phyloP scores from a whole-genome alignment of 2,329 filamentous ascomycete genomes.

The Sporothrix protearum region DNA sequence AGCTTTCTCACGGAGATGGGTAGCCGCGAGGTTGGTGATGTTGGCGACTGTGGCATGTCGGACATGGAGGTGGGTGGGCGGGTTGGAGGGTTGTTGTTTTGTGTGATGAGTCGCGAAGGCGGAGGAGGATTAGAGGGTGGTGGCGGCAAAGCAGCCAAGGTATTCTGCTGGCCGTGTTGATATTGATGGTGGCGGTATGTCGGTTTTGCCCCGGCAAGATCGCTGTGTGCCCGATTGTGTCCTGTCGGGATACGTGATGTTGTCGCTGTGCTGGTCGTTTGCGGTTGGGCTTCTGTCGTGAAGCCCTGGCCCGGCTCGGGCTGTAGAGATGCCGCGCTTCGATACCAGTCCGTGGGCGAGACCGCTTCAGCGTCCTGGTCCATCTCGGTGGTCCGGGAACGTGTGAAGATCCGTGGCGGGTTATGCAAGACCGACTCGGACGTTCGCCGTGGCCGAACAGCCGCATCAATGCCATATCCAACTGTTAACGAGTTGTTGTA shows the following conservation, averaged over 20 bases:
- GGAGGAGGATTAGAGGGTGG: slow-evolving; percentile 13
- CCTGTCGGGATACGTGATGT: slow-evolving; percentile 17
- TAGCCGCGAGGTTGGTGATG: slow-evolving; percentile 37
- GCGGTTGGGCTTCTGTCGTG: not conserved
- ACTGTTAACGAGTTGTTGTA: slow-evolving; percentile 50
- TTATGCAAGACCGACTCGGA: slow-evolving; percentile 67
- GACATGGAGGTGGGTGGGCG: slow-evolving; percentile 4
- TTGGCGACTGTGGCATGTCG: slow-evolving; percentile 29
- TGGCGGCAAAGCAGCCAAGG: not conserved
- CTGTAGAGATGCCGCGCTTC: slow-evolving; percentile 31
- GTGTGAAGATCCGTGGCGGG: slow-evolving; percentile 41
- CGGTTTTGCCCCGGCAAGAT: slow-evolving; percentile 41
- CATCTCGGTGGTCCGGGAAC: slow-evolving; percentile 52
- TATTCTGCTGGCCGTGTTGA: not conserved
- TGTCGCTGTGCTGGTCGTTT: not conserved
- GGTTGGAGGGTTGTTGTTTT: not conserved
- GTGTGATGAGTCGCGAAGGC: slow-evolving; percentile 7
- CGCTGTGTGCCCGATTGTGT: slow-evolving; percentile 57
- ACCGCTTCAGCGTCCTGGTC: slow-evolving; percentile 55
- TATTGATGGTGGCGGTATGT: slow-evolving; percentile 2
- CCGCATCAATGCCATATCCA: slow-evolving; percentile 58
- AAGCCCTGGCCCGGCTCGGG: not conserved
- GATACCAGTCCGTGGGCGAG: slow-evolving; percentile 67
- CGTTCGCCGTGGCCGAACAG: slow-evolving; percentile 55
- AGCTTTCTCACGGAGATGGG: slow-evolving; percentile 41